Percentiles rank a stretch among this genome's conserved stretches.
phyloP scores from a whole-genome alignment of 1,139 yeast species.

The Yamadazyma sp. region DNA sequence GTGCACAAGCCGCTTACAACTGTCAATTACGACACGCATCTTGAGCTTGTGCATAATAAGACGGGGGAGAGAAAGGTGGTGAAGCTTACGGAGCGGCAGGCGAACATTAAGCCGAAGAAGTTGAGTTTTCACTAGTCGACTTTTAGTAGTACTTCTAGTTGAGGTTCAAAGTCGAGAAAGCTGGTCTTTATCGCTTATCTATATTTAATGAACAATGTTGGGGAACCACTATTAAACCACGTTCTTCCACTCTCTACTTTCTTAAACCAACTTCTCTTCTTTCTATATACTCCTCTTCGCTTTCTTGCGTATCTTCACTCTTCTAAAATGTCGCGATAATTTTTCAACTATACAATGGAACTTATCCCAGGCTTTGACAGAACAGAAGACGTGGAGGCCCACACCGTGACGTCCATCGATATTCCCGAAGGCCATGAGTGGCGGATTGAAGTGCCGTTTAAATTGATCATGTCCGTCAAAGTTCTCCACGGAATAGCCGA shows the following conservation, averaged over 20 bases:
- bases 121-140: slow-evolving; percentile 26
- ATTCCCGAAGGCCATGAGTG: slow-evolving; percentile 58
- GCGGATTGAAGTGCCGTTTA: slow-evolving; percentile 75
- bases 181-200: not conserved
- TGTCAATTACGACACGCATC: slow-evolving; percentile 37
- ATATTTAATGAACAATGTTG: no score
- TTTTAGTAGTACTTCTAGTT: not conserved
- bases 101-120: slow-evolving; percentile 40
- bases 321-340: no score
- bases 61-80: slow-evolving; percentile 40
- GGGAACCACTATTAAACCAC: no score
- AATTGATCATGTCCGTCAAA: slow-evolving; percentile 54
- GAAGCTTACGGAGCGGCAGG: slow-evolving; percentile 34
- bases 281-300: no score
- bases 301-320: not conserved
- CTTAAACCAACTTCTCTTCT: not conserved
- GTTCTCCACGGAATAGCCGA: slow-evolving; percentile 76
- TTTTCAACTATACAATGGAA: slow-evolving; percentile 11
- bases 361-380: slow-evolving; percentile 10
- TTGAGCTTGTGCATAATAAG: slow-evolving; percentile 37
- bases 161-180: no score
- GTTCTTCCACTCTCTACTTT: not conserved
- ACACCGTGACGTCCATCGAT: slow-evolving; percentile 7
- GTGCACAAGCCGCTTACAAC: slow-evolving; percentile 3
- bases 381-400: slow-evolving; percentile 5